Conservation (phyloP, 176 grass and related monocot genomes). For the Thalia dealbata region DNA sequence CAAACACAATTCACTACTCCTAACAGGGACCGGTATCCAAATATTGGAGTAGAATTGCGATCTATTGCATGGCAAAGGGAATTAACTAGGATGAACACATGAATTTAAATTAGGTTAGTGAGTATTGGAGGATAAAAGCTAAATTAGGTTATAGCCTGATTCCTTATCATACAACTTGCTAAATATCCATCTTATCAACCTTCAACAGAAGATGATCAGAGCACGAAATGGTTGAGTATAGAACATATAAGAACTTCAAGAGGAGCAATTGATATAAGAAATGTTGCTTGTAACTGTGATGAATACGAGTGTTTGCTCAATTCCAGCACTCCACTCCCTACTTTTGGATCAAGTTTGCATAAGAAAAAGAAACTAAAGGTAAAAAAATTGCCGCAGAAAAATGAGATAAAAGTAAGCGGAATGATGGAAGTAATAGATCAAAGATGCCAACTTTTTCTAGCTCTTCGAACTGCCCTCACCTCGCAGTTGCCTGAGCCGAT, state of each 20-base stretch:
- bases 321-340: background rate
- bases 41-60: too few species aligned
- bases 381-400: background rate
- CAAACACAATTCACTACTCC: too few species aligned
- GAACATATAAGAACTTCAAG: background rate
- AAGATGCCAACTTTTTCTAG: background rate
- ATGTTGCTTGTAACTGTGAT: background rate
- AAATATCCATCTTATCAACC: too few species aligned
- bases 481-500: conserved; percentile 34
- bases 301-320: background rate
- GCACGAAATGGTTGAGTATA: background rate
- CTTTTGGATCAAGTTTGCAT: background rate
- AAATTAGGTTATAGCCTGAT: too few species aligned
- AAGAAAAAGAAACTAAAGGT: background rate
- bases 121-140: too few species aligned
- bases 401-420: background rate
- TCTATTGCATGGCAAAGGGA: too few species aligned
- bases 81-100: too few species aligned
- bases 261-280: background rate
- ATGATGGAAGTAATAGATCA: background rate
- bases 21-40: too few species aligned
- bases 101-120: too few species aligned
- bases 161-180: too few species aligned
- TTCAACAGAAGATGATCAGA: too few species aligned
- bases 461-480: background rate